Evolutionary conservation across 2,329 filamentous ascomycete genomes (phyloP).

Genomic region (Aspergillus ibericus): DNA sequence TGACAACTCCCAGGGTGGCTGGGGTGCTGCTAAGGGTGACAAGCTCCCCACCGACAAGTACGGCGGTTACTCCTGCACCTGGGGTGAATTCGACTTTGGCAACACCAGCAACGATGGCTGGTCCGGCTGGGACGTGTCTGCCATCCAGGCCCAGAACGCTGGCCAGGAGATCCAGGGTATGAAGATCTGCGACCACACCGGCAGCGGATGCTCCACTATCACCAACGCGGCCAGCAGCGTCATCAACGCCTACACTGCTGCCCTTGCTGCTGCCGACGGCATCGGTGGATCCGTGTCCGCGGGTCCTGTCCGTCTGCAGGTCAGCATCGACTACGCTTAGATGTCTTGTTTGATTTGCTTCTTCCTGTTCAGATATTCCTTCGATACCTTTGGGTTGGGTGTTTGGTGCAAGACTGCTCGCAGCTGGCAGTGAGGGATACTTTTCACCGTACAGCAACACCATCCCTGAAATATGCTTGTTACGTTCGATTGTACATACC

Average conservation of each 20-base stretch:
- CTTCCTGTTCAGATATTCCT: conserved; percentile 9
- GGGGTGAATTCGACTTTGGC: conserved; percentile 44
- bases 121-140: conserved; percentile 44
- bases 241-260: conserved; percentile 35
- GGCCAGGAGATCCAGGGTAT: conserved; percentile 35
- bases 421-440: conserved; percentile 9
- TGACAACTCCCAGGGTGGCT: conserved; percentile 38
- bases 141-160: conserved; percentile 35
- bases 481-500: background rate
- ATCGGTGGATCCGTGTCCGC: conserved; percentile 29
- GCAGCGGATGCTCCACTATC: conserved; percentile 34
- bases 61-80: conserved; percentile 40
- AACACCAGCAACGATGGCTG: conserved; percentile 31
- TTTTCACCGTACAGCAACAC: background rate
- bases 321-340: conserved; percentile 32
- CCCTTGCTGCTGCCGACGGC: conserved; percentile 27
- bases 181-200: conserved; percentile 34
- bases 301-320: conserved; percentile 34
- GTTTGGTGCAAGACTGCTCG: conserved; percentile 3
- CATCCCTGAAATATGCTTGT: background rate
- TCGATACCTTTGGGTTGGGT: conserved; percentile 11
- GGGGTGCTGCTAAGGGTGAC: conserved; percentile 31
- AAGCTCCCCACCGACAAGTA: conserved; percentile 27
- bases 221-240: conserved; percentile 21
- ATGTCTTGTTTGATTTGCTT: conserved; percentile 13